phyloP scores from a whole-genome alignment of 768 basidiomycete genomes.

The Candolleomyces efflorescens region DNA sequence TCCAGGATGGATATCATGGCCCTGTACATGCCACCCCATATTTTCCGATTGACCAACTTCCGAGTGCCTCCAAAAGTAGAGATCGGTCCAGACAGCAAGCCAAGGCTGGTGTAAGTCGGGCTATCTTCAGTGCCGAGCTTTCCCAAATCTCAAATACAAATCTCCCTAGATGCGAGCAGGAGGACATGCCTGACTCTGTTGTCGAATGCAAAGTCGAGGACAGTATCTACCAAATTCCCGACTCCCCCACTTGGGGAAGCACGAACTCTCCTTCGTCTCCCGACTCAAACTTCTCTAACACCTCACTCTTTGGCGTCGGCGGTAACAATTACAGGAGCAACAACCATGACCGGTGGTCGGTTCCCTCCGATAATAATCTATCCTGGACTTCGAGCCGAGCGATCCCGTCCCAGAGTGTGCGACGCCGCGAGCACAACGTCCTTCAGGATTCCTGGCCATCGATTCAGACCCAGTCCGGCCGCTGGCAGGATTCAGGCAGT shows the following conservation, averaged over 20 bases:
- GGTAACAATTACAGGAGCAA: slow-evolving; percentile 18
- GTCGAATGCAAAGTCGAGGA: slow-evolving; percentile 50
- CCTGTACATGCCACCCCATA: slow-evolving; percentile 69
- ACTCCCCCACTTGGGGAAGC: slow-evolving; percentile 29
- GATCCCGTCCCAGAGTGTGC: slow-evolving; percentile 20
- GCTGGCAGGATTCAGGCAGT: slow-evolving; percentile 29
- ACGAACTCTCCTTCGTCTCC: slow-evolving; percentile 27
- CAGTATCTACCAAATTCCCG: slow-evolving; percentile 34
- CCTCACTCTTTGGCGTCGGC: slow-evolving; percentile 26
- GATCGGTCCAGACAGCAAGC: slow-evolving; percentile 63
- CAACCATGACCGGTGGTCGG: slow-evolving; percentile 26
- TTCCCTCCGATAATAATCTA: slow-evolving; percentile 18
- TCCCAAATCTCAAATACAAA: slow-evolving; percentile 12
- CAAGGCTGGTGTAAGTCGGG: slow-evolving; percentile 55
- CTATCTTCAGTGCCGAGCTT: slow-evolving; percentile 1
- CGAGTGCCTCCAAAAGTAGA: slow-evolving; percentile 81
- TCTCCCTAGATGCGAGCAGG: slow-evolving; percentile 33
- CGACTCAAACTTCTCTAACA: slow-evolving; percentile 30
- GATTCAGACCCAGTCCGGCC: slow-evolving; percentile 29
- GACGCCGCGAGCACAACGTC: slow-evolving; percentile 28
- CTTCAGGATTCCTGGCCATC: slow-evolving; percentile 34
- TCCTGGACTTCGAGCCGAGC: slow-evolving; percentile 9
- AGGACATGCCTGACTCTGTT: slow-evolving; percentile 34
- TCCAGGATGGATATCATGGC: slow-evolving; percentile 67
- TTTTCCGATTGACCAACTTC: slow-evolving; percentile 78